Evolutionary conservation across 2,329 filamentous ascomycete species (phyloP), one percentile per base, ranked within the genome.

Genomic region (Penicillium concentricum): DNA sequence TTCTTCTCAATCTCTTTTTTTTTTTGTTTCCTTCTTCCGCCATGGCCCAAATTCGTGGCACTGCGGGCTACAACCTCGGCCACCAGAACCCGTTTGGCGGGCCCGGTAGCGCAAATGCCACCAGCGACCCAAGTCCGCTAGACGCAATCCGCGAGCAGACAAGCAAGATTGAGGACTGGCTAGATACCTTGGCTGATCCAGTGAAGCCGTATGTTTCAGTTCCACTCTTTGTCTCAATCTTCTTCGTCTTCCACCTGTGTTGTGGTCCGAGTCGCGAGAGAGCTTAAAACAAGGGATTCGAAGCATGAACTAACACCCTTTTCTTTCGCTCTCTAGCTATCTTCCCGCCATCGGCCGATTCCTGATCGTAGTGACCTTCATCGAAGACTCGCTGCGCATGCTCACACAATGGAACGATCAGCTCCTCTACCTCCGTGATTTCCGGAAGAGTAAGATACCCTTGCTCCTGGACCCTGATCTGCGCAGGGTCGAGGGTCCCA

Each of bases 321-420:
- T 64, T 65, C 63, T 62, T 59, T 67, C 56, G 61, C 65, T 69
- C 47, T 30, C 13, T 61, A 96, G 92, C 62, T 95, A 96, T 74
- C 84, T 99, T 43, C 94, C 94, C 57, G 91, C 91, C 64, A 93
- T 99, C 80, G 94, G 94, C 65, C 91, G 94, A 66, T 97, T 97
- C 78, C 79, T 99, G 66, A 99, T 99, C 68, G 94, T 99, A 55
- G 94, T 97, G 52, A 99, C 94, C 61, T 99, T 99, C 79, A 83
- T 99, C 67, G 94, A 99, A 78, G 94, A 99, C 81, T 91, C 92
- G 48, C 81, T 99, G 61, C 87, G 94, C 74, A 99, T 99, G 77
- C 82, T 97, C 68, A 99, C 94, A 66, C 94, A 99, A 86, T 99
- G 94, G 92, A 87, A 75, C 72, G 94, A 97, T 74, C 94, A 99